phyloP scores from a whole-genome alignment of 2,329 filamentous ascomycete species.

The Fusarium cicatricum region DNA sequence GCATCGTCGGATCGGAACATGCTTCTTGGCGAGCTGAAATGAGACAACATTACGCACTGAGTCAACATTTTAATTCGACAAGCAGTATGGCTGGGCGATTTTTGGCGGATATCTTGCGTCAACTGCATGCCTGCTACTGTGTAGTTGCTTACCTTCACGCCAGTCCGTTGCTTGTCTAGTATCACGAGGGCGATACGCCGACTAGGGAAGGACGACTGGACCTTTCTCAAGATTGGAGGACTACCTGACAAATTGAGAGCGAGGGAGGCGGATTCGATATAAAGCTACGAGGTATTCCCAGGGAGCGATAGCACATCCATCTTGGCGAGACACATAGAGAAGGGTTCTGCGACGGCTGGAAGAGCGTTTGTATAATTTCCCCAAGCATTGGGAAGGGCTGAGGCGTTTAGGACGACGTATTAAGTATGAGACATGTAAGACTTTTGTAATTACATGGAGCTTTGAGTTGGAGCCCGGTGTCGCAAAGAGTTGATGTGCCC shows the following conservation, averaged over 20 bases:
- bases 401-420: conserved; percentile 26
- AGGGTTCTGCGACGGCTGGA: conserved; percentile 11
- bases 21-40: conserved; percentile 78
- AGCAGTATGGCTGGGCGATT: neutral
- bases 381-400: conserved; percentile 28
- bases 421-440: conserved; percentile 30
- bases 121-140: neutral
- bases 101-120: too few species aligned
- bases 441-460: conserved; percentile 7
- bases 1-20: conserved; percentile 89
- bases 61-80: conserved; percentile 18
- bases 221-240: too few species aligned
- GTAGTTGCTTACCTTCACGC: neutral
- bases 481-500: neutral
- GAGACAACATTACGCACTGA: conserved; percentile 55
- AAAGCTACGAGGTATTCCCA: conserved; percentile 10
- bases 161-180: neutral
- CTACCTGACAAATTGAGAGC: too few species aligned
- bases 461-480: conserved; percentile 17
- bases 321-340: neutral
- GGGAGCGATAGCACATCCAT: conserved; percentile 19
- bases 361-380: conserved; percentile 25
- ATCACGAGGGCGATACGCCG: neutral
- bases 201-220: neutral
- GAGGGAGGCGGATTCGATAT: conserved; percentile 2